A percentile compares a stretch with the other conserved stretches of the same genome.
Conservation (phyloP, 352 stramenopile genomes). For the Globisporangium orthogonon region DNA sequence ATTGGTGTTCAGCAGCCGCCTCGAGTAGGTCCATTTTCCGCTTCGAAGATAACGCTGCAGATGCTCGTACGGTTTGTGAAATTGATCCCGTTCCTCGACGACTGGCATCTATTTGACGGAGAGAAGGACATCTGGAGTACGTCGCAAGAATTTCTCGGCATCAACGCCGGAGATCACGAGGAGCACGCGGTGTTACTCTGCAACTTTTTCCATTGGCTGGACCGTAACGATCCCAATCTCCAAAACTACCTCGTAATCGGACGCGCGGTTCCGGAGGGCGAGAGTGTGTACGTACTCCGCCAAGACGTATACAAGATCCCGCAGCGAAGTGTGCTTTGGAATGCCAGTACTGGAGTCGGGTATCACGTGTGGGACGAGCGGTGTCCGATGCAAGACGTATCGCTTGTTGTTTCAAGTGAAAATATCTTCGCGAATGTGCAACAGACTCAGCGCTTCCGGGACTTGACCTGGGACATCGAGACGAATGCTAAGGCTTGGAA, state of each 20-base stretch:
- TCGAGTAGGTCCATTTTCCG: constrained; percentile 3
- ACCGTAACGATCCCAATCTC: constrained; percentile 28
- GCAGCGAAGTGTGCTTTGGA: constrained; percentile 74
- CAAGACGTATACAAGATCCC: constrained; percentile 44
- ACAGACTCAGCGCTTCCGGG: constrained; percentile 25
- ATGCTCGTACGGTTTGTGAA: constrained; percentile 85
- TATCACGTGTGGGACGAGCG: constrained; percentile 71
- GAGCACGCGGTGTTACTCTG: constrained; percentile 91
- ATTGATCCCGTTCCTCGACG: constrained; percentile 88
- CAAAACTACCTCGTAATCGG: constrained; percentile 87
- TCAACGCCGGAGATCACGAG: constrained; percentile 84
- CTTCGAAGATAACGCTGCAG: constrained; percentile 16
- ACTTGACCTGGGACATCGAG: constrained; percentile 83
- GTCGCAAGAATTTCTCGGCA: constrained; percentile 87
- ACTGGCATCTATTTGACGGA: constrained; percentile 84
- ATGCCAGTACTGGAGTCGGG: constrained; percentile 76
- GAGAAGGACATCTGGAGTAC: constrained; percentile 86
- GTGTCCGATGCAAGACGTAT: constrained; percentile 84
- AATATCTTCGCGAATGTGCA: constrained; percentile 92
- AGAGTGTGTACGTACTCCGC: constrained; percentile 85
- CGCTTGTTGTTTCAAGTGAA: constrained; percentile 77
- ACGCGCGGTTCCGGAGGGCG: constrained; percentile 71
- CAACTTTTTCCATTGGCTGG: constrained; percentile 89
- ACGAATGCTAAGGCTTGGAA: constrained; percentile 77
- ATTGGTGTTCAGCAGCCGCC: constrained; percentile 67